These are phyloP conservation scores for Irineochytrium annulatum DNA, from an alignment of 192 early-diverging fungal genomes.

Conservation along the genomic window DNA sequence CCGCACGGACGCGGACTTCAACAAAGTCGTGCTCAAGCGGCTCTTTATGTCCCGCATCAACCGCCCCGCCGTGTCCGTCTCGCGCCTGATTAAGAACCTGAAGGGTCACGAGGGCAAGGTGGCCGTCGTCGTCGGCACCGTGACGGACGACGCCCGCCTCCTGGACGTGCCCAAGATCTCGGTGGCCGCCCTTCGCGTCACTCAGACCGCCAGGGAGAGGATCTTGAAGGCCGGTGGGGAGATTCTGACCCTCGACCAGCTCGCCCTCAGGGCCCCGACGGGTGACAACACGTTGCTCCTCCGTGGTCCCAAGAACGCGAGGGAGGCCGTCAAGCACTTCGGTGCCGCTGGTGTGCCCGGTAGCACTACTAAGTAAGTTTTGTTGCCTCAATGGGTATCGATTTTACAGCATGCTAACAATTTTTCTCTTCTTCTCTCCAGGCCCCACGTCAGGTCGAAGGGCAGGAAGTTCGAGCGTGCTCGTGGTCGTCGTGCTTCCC, in stretches of 20 bases:
- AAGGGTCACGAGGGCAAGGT: slow-evolving; percentile 82
- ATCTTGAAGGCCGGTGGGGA: slow-evolving; percentile 99
- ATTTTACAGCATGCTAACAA: not conserved
- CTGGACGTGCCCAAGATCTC: slow-evolving; percentile 92
- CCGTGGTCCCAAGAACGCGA: slow-evolving; percentile 89
- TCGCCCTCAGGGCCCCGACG: slow-evolving; percentile 95
- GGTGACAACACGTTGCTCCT: slow-evolving; percentile 93
- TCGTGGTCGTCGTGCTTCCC: slow-evolving; percentile 98
- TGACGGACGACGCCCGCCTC: slow-evolving; percentile 95
- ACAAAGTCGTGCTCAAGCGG: slow-evolving; percentile 97
- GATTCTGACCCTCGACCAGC: slow-evolving; percentile 96
- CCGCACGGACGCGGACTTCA: slow-evolving; percentile 97
- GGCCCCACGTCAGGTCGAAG: slow-evolving; percentile 96
- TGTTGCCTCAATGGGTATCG: not conserved
- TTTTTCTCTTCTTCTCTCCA: slow-evolving; percentile 18
- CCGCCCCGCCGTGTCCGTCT: slow-evolving; percentile 91
- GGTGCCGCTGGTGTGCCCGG: slow-evolving; percentile 76
- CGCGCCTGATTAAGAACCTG: slow-evolving; percentile 77
- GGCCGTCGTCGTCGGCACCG: slow-evolving; percentile 90
- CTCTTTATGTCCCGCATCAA: slow-evolving; percentile 98
- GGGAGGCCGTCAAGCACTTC: slow-evolving; percentile 99
- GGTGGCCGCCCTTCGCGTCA: slow-evolving; percentile 91
- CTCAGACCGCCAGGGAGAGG: slow-evolving; percentile 92
- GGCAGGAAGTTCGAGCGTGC: slow-evolving; percentile 99
- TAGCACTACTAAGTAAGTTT: slow-evolving; percentile 58